Conservation (phyloP, 768 basidiomycete species). For the Collybiopsis confluens region DNA sequence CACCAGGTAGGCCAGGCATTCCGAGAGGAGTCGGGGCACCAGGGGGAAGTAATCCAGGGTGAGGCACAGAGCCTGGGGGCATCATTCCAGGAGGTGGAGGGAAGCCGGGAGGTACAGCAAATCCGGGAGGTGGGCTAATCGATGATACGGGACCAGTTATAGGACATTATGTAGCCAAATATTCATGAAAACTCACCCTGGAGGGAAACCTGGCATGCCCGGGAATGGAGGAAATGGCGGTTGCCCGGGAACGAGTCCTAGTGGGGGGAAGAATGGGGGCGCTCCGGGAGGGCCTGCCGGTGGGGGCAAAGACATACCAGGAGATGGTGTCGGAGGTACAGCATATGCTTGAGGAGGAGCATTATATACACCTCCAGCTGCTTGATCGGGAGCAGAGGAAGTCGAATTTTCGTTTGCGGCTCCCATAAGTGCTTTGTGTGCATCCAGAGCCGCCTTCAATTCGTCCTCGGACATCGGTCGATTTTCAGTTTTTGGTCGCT, state of each 20-base stretch:
- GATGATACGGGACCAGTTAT: constrained; percentile 23
- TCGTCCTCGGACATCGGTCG: constrained; percentile 77
- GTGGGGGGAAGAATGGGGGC: constrained; percentile 38
- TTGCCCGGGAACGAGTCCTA: constrained; percentile 33
- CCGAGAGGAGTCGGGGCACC: constrained; percentile 21
- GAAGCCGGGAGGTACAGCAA: constrained; percentile 31
- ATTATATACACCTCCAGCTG: constrained; percentile 61
- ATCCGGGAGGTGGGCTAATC: constrained; percentile 54
- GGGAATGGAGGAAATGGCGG: constrained; percentile 39
- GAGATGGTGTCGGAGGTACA: constrained; percentile 37
- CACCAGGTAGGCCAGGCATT: constrained; percentile 16
- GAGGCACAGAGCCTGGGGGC: constrained; percentile 33
- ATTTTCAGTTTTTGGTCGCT: constrained; percentile 80
- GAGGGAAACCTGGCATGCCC: constrained; percentile 48
- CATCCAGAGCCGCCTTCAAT: constrained; percentile 77
- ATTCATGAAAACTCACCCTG: constrained; percentile 40
- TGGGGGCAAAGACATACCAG: constrained; percentile 24
- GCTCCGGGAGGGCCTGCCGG: constrained; percentile 19
- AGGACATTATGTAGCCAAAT: constrained; percentile 11
- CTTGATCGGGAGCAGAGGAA: constrained; percentile 34
- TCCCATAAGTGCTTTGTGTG: constrained; percentile 92
- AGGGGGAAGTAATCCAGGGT: constrained; percentile 21
- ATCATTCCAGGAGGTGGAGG: constrained; percentile 20
- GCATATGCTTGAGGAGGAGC: constrained; percentile 73
- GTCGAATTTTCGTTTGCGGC: constrained; percentile 30